Evolutionary conservation across 306 rosid genomes (phyloP).

Genomic region (Vicia sativa): DNA sequence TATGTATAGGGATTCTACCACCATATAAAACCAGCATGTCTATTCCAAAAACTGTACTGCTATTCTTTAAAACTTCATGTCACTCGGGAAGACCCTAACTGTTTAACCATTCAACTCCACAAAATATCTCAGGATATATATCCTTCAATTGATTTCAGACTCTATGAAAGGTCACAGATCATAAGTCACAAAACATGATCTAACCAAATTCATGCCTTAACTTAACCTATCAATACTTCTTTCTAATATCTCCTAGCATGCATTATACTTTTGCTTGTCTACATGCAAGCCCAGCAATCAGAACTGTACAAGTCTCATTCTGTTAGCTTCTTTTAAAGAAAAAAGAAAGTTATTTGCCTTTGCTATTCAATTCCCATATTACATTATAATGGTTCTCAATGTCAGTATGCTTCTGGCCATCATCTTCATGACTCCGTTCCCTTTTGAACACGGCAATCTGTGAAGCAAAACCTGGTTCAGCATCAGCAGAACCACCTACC

Average conservation of each 20-base stretch:
- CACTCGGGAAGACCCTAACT: background rate
- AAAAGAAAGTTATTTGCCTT: constrained; percentile 17
- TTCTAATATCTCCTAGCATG: constrained; percentile 2
- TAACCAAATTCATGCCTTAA: background rate
- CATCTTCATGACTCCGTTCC: constrained; percentile 36
- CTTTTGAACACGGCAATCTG: constrained; percentile 91
- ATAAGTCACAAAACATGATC: constrained; percentile 13
- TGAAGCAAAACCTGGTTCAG: constrained; percentile 95
- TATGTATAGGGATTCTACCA: background rate
- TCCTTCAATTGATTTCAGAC: constrained; percentile 26
- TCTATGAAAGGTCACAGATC: background rate
- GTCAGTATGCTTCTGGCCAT: constrained; percentile 37
- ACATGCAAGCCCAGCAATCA: constrained; percentile 30
- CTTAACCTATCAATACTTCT: constrained; percentile 5
- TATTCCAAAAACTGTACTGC: background rate
- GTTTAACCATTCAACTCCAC: background rate
- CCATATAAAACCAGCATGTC: background rate
- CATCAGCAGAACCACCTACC: constrained; percentile 79
- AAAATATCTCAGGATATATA: background rate
- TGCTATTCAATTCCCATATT: constrained; percentile 72
- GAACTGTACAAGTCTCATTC: constrained; percentile 24
- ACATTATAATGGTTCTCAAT: constrained; percentile 44
- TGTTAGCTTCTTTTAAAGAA: constrained; percentile 6
- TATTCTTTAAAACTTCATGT: constrained; percentile 4
- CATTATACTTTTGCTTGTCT: constrained; percentile 15